Conservation (phyloP, 768 basidiomycete species). For the Nevesoporus exiguus region DNA sequence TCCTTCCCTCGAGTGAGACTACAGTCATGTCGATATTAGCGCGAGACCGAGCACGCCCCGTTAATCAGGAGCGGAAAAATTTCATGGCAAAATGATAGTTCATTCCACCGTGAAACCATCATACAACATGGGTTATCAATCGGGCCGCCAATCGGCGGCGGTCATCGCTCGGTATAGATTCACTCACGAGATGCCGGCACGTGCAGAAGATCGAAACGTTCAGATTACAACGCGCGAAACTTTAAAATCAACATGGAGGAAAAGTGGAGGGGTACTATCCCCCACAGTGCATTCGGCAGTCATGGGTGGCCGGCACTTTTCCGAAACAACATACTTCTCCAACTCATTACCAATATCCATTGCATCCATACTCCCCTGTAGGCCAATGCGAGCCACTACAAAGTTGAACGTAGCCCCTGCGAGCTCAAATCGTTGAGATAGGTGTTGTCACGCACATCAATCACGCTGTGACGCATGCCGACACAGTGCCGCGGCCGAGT, state of each 20-base stretch:
- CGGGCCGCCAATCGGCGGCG: slow-evolving; percentile 14
- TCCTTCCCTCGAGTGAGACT: neutral
- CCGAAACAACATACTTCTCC: too few species aligned
- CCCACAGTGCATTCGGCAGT: too few species aligned
- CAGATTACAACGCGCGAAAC: slow-evolving; percentile 9
- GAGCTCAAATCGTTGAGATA: too few species aligned
- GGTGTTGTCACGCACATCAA: too few species aligned
- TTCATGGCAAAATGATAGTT: neutral
- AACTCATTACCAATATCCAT: too few species aligned
- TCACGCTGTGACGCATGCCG: too few species aligned
- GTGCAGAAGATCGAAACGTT: slow-evolving; percentile 7
- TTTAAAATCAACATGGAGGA: slow-evolving; percentile 3
- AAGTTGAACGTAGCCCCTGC: too few species aligned
- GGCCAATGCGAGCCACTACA: too few species aligned
- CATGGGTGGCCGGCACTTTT: too few species aligned
- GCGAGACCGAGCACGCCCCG: neutral
- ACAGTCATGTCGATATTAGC: neutral
- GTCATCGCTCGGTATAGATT: slow-evolving; percentile 8
- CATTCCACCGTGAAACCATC: neutral
- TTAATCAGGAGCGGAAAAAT: neutral
- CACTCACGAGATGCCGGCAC: slow-evolving; percentile 4
- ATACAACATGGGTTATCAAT: neutral
- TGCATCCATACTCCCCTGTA: too few species aligned
- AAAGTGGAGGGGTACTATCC: neutral
- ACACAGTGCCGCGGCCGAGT: too few species aligned